Evolutionary conservation across 1,139 yeast genomes (phyloP).

Genomic region (Candida sanyaensis): DNA sequence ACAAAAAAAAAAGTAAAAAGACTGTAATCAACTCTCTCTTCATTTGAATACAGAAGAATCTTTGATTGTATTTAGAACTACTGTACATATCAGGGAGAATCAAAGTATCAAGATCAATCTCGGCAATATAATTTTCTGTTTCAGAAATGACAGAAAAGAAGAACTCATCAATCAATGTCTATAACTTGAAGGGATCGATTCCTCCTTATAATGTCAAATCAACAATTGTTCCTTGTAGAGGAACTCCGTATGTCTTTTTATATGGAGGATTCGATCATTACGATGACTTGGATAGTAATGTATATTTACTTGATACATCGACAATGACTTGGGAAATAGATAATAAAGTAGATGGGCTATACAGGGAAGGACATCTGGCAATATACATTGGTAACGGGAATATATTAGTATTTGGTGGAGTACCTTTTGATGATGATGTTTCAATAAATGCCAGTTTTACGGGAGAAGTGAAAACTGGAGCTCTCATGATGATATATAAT

Average conservation of each 20-base stretch:
- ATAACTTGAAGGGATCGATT: constrained; percentile 9
- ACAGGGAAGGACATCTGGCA: constrained; percentile 59
- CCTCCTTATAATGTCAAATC: constrained; percentile 46
- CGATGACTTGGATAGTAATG: constrained; percentile 48
- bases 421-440: constrained; percentile 47
- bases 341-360: constrained; percentile 25
- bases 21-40: background rate
- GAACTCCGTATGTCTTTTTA: constrained; percentile 42
- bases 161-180: constrained; percentile 5
- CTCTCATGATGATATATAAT: constrained; percentile 39
- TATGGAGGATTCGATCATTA: constrained; percentile 59
- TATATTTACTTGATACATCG: constrained; percentile 46
- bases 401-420: constrained; percentile 58
- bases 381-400: constrained; percentile 46
- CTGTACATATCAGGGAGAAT: background rate
- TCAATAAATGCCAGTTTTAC: background rate
- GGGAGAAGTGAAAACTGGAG: constrained; percentile 17
- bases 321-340: constrained; percentile 48
- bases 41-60: background rate
- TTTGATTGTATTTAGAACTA: too few species aligned
- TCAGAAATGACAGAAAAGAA: constrained; percentile 9
- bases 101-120: background rate
- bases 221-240: constrained; percentile 44
- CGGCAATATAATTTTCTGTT: background rate
- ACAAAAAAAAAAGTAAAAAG: too few species aligned